Evolutionary conservation across 495 filamentous ascomycete species (phyloP), one percentile per base, ranked within the genome.

Genomic region (Talaromyces ruber): DNA sequence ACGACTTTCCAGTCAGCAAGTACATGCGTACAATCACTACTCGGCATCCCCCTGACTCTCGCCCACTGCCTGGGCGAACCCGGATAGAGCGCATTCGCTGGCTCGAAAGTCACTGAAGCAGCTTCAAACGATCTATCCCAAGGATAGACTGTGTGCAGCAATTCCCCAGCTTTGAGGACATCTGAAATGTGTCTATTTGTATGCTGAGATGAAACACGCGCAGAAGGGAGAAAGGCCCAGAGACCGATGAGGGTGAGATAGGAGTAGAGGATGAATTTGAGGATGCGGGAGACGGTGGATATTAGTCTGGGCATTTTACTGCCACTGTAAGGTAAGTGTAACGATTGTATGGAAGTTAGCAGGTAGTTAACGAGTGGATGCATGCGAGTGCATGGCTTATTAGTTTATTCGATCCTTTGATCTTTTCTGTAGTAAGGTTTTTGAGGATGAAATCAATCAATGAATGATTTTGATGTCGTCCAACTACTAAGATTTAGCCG

Each of bases 231-330:
- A 22, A 60, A 60, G 24, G 26, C 16, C 59, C 59, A 60, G 22
- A 60, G 59, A 30, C 59, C 59, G 43, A 60, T 47, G 22, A 60
- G 59, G n/a, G 21, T 29, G 39, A 60, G 37, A 43, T 39, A 60
- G 22, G 43, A 60, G 8, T 32, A n/a, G 14, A 32, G 24, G 45
- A 60, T 11, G 25, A 30, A 2, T 60, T 60, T 60, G 37, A 60
- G 16, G 26, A 52, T 45, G 5, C 59, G 59, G 16, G 43, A 11
- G 28, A 47, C 9, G 26, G 43, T 29, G 59, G 54, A 57, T 30
- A 57, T 60, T 45, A 60, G 50, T 52, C 59, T 60, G 39, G 59
- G 59, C 59, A 60, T 60, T 60, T 45, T n/a, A 5, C 1, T 7
- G 2, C 1, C 29, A 6, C 6, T 22, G 47, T 21, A 34, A 12